Percentiles rank a stretch among this genome's conserved stretches.
Conservation (phyloP, 352 stramenopile genomes). For the Globisporangium splendens region DNA sequence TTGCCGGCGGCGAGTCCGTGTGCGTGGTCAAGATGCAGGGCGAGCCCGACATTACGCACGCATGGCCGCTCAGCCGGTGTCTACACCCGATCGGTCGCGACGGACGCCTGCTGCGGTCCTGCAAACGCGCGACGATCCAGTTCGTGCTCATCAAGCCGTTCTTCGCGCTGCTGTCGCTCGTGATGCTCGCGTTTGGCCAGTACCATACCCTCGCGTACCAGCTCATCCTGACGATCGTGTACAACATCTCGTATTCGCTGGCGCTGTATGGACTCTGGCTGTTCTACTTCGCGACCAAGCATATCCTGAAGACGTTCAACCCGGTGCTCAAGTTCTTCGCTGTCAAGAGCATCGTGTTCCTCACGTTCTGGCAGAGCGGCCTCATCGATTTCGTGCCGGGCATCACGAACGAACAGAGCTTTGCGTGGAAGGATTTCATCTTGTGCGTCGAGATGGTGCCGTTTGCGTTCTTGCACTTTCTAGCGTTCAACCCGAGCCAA, state of each 20-base stretch:
- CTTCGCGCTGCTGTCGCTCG: constrained; percentile 80
- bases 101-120: constrained; percentile 76
- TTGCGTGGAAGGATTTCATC: constrained; percentile 90
- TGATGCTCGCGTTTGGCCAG: constrained; percentile 72
- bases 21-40: constrained; percentile 88
- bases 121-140: constrained; percentile 90
- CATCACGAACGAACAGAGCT: constrained; percentile 81
- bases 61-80: constrained; percentile 76
- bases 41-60: constrained; percentile 75
- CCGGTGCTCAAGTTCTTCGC: constrained; percentile 92
- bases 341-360: constrained; percentile 91
- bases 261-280: constrained; percentile 89
- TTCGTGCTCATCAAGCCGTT: constrained; percentile 91
- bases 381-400: constrained; percentile 83
- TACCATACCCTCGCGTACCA: constrained; percentile 84
- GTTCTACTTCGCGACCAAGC: constrained; percentile 89
- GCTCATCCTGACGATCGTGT: constrained; percentile 79
- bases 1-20: constrained; percentile 83
- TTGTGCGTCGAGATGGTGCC: constrained; percentile 89
- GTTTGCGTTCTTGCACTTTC: constrained; percentile 70
- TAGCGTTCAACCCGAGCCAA: constrained; percentile 79
- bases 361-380: constrained; percentile 91
- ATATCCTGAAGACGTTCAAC: constrained; percentile 80
- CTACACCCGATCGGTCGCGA: constrained; percentile 76
- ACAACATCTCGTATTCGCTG: constrained; percentile 90